phyloP scores from a whole-genome alignment of 306 rosid genomes.

The Casuarina cunninghamiana region DNA sequence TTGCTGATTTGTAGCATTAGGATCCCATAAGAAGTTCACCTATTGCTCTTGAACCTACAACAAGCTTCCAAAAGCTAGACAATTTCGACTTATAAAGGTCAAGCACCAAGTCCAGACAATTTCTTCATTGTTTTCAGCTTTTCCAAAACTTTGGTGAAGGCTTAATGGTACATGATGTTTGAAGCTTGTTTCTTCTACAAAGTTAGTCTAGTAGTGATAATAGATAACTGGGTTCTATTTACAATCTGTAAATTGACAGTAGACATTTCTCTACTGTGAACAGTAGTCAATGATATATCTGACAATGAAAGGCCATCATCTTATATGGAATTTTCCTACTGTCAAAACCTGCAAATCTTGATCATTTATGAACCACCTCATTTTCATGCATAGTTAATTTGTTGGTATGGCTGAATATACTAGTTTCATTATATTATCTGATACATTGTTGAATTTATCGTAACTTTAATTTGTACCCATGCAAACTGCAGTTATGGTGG shows the following conservation, averaged over 20 bases:
- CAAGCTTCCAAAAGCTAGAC: not conserved
- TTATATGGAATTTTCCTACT: not conserved
- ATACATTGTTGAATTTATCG: no score
- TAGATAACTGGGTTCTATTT: not conserved
- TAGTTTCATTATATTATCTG: no score
- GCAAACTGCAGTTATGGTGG: conserved; percentile 56
- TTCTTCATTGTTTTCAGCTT: not conserved
- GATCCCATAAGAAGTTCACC: not conserved
- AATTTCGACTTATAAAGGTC: not conserved
- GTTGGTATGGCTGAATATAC: no score
- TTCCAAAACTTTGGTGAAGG: not conserved
- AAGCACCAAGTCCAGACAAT: not conserved
- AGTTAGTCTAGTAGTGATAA: not conserved
- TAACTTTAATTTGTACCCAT: conserved; percentile 19
- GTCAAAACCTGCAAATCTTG: not conserved
- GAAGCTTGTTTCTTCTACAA: not conserved
- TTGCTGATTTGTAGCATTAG: not conserved
- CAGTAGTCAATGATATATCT: not conserved
- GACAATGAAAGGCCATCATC: not conserved
- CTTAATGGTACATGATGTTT: not conserved
- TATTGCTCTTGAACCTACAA: not conserved
- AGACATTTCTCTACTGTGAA: not conserved
- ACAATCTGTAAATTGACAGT: not conserved
- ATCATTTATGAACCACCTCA: not conserved
- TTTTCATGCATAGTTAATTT: no score